Percentiles rank a stretch among this genome's conserved stretches.
phyloP scores from a whole-genome alignment of 805 yeast species.

The Kluyveromyces lactis region DNA sequence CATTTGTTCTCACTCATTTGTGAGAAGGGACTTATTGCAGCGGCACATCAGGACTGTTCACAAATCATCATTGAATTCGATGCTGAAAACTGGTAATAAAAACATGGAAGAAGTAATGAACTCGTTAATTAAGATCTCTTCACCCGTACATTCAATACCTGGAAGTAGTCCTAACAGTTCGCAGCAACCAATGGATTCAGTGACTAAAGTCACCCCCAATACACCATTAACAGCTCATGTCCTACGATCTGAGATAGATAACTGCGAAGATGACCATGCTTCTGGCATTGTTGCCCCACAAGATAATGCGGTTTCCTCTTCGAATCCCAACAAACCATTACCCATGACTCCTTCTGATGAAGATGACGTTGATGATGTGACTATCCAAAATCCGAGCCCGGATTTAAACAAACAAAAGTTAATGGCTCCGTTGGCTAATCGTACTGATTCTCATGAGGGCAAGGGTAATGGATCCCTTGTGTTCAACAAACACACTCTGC shows the following conservation, averaged over 20 bases:
- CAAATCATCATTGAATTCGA: conserved; percentile 20
- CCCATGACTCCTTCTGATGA: conserved; percentile 4
- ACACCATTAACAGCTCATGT: not conserved
- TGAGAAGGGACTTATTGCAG: conserved; percentile 66
- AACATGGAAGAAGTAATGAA: not conserved
- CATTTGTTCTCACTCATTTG: conserved; percentile 64
- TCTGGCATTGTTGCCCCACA: no score
- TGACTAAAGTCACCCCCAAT: not conserved
- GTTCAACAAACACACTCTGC: not conserved
- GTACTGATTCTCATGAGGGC: no score
- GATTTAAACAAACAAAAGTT: no score
- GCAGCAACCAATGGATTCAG: no score
- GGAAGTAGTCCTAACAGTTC: not conserved
- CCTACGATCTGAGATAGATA: not conserved
- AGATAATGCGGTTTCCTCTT: no score
- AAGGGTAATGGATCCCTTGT: no score
- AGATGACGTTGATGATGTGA: not conserved
- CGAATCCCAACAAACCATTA: not conserved
- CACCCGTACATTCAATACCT: not conserved
- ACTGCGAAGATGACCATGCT: no score
- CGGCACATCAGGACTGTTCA: conserved; percentile 78
- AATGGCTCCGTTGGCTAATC: no score
- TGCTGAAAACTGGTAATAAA: not conserved
- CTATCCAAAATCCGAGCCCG: not conserved
- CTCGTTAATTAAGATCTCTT: conserved; percentile 1